Percentiles rank a stretch among this genome's conserved stretches.
Evolutionary conservation across 140 eudicot species (phyloP).

Genomic region (Stevia rebaudiana): DNA sequence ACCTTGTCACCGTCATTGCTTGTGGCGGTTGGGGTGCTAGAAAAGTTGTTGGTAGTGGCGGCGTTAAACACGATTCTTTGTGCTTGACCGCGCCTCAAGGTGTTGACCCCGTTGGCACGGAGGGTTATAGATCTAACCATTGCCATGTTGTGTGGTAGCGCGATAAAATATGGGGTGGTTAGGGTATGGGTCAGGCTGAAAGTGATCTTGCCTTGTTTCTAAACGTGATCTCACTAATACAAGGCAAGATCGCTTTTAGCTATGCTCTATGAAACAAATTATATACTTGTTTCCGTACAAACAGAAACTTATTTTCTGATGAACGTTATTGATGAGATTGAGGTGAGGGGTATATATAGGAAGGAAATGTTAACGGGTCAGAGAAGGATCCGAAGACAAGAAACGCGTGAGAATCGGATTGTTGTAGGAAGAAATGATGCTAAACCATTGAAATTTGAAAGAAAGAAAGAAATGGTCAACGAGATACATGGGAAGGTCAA

Average conservation of each 20-base stretch:
- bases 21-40: constrained; percentile 16
- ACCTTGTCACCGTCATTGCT: constrained; percentile 16
- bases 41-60: neutral
- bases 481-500: constrained; percentile 15
- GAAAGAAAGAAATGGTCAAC: constrained; percentile 18
- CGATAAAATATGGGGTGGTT: neutral
- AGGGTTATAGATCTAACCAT: constrained; percentile 16
- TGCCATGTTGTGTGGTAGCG: constrained; percentile 21
- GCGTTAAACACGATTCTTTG: constrained; percentile 7
- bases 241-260: constrained; percentile 31
- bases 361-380: neutral
- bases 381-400: neutral
- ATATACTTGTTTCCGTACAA: constrained; percentile 2
- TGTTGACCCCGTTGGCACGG: constrained; percentile 1
- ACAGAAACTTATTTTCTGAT: neutral
- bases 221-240: neutral
- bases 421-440: constrained; percentile 1
- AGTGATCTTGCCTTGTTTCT: constrained; percentile 33
- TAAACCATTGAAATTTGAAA: constrained; percentile 9
- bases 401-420: constrained; percentile 14
- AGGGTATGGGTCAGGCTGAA: constrained; percentile 13
- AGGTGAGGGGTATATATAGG: constrained; percentile 18
- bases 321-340: neutral
- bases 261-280: constrained; percentile 14
- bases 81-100: constrained; percentile 1